Evolutionary conservation across 164 flowering plant species (phyloP), one percentile per base, ranked within the genome.

Genomic region (Chimonanthus salicifolius): DNA sequence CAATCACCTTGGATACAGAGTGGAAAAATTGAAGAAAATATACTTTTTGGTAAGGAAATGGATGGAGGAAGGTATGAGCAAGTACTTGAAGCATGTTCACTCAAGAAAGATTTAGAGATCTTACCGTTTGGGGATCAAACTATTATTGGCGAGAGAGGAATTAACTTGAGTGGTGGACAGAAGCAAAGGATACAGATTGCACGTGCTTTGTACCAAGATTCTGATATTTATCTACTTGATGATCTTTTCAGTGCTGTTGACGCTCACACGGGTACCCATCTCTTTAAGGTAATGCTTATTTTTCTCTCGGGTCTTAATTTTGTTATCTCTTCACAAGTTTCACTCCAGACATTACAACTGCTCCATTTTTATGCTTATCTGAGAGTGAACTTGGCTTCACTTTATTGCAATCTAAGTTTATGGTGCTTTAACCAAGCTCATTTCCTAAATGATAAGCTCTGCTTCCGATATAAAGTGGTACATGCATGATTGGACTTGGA

Each of bases 211-310:
- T 94, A 90, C 79, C 97, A 92, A 78, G 92, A 92, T 83, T 90
- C 97, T 48, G 96, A 92, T 71, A 84, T 94, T 62, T 92, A 87
- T 80, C 78, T 94, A 47, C 86, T 92, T 80, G 98, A 94, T 78
- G 98, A 92, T 79, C 98, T 96, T 67, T 94, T 92, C 49, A 92
- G 96, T 82, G 94, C 98, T 33, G 97, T 94, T 58, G 98, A 94
- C 86, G 97, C 94, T 74, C 97, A 92, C 71, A 94, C 98, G 4
- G 97, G 98, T 74, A 83, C 84, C 43, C 96, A 90, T 82, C 81
- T 92, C 20, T 92, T 88, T 73, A 89, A 88, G 90, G 98, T 88
- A 80, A 76, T 13, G 69, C 16, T 67, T 9, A 48, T 51, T 4
- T 72, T 49, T 71, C n/a, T 13, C 69, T 50, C 48, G 16, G 49